Percentiles rank a stretch among this genome's conserved stretches.
Evolutionary conservation across 306 rosid species (phyloP).

Genomic region (Cucurbita argyrosperma): DNA sequence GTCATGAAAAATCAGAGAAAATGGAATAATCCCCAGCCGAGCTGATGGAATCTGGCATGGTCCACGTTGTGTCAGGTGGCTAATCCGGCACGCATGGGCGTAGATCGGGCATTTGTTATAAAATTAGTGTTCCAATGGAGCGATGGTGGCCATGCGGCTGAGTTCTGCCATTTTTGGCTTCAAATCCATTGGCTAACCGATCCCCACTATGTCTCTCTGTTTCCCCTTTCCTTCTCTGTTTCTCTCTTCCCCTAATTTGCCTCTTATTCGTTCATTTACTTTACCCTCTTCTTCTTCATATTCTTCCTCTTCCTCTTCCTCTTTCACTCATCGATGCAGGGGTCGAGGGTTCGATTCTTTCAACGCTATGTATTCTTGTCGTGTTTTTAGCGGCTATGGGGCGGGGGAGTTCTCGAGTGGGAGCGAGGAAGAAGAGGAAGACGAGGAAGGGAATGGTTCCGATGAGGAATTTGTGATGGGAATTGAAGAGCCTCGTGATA

Average conservation of each 20-base stretch:
- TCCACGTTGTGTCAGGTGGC: not conserved
- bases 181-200: not conserved
- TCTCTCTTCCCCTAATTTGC: constrained; percentile 10
- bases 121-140: too few species aligned
- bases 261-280: constrained; percentile 3
- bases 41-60: not conserved
- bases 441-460: constrained; percentile 12
- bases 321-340: constrained; percentile 17
- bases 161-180: not conserved
- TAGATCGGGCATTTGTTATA: too few species aligned
- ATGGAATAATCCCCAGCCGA: not conserved
- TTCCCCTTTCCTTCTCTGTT: constrained; percentile 5
- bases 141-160: not conserved
- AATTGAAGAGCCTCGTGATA: constrained; percentile 9
- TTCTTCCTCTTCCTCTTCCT: not conserved
- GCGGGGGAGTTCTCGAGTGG: constrained; percentile 8
- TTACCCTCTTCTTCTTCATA: constrained; percentile 2
- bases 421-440: constrained; percentile 18
- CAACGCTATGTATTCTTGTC: constrained; percentile 10
- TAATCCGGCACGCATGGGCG: too few species aligned
- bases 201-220: constrained; percentile 17
- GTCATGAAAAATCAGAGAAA: not conserved
- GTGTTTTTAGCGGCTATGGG: constrained; percentile 1
- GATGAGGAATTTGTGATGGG: not conserved
- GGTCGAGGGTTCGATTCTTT: constrained; percentile 1